Evolutionary conservation across 305 asterid species (phyloP), one percentile per base, ranked within the genome.

Genomic region (Solanum hybrid): DNA sequence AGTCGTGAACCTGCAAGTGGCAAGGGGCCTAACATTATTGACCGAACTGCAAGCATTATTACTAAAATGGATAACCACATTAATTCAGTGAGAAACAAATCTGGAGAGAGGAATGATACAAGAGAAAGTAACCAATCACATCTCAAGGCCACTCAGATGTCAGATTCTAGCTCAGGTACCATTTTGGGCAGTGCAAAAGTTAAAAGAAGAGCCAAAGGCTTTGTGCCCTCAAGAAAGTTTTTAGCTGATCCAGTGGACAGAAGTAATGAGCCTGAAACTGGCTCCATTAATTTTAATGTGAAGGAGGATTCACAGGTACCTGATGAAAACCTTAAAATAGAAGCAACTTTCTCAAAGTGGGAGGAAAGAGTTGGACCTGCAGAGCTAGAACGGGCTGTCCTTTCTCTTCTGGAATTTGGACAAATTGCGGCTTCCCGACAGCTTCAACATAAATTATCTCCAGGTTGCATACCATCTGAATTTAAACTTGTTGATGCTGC

Each of bases 281-380:
- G 90, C 72, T 73, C 92, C 88, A 60, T 89, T 89, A 90, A 82
- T 0, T 89, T 86, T 88, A 94, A 91, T 89, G 90, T 80, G 80
- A 93, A 94, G 91, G 96, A 95, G 90, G 97, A 96, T 75, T 89
- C 95, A 29, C 96, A 92, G 78, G 89, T 92, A 85, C 89, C 88
- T 72, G 99, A 95, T 92, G 99, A 95, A 87, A 94, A 93, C 92
- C 88, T 90, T 85, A 95, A 93, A 92, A 91, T 95, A 81, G 97
- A 94, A 93, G 90, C 97, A 86, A 94, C 98, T 38, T 90, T 95
- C 88, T 94, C 99, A 64, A 95, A 93, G 91, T 96, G 98, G 98
- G 98, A 97, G 94, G 99, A 97, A 94, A 93, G 98, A 91, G 97
- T 97, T 91, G 98, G 95, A 82, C 97, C 98, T 78, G 96, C 94